phyloP scores from a whole-genome alignment of 257 asterid genomes.

The Solanum chiquidenum region DNA sequence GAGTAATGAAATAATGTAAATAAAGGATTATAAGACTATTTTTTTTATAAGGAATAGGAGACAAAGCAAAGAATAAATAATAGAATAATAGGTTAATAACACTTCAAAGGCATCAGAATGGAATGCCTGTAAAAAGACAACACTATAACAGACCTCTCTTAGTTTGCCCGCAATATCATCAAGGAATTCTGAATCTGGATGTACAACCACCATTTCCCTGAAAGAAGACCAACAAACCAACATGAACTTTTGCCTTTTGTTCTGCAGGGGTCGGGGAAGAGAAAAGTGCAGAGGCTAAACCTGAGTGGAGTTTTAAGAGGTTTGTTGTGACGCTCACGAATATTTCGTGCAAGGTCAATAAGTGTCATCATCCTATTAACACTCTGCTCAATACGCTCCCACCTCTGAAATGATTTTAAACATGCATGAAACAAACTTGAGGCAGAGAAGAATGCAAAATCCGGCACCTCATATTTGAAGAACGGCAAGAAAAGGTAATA shows the following conservation, averaged over 20 bases:
- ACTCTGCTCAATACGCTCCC: conserved; percentile 86
- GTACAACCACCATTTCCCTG: conserved; percentile 93
- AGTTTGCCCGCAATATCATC: conserved; percentile 73
- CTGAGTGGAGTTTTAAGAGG: conserved; percentile 82
- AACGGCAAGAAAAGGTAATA: background rate
- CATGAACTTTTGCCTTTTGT: background rate
- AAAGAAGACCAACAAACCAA: background rate
- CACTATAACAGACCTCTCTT: conserved; percentile 28
- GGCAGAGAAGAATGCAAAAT: background rate
- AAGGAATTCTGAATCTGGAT: conserved; percentile 78
- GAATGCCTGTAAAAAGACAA: background rate
- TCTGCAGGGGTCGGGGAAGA: background rate
- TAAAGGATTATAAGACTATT: background rate
- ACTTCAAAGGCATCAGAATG: background rate
- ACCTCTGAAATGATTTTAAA: conserved; percentile 26
- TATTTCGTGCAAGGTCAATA: conserved; percentile 82
- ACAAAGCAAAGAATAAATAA: background rate
- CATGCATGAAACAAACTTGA: background rate
- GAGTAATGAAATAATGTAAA: background rate
- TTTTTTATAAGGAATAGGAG: background rate
- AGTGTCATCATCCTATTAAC: conserved; percentile 81
- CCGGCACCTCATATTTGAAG: background rate
- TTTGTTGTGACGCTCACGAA: conserved; percentile 88
- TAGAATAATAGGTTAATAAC: background rate
- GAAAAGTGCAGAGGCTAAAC: conserved; percentile 6